Percentiles rank a stretch among this genome's conserved stretches.
These are phyloP conservation scores for Davidsoniella virescens DNA, from an alignment of 2,329 filamentous ascomycete species.

Conservation along the genomic window DNA sequence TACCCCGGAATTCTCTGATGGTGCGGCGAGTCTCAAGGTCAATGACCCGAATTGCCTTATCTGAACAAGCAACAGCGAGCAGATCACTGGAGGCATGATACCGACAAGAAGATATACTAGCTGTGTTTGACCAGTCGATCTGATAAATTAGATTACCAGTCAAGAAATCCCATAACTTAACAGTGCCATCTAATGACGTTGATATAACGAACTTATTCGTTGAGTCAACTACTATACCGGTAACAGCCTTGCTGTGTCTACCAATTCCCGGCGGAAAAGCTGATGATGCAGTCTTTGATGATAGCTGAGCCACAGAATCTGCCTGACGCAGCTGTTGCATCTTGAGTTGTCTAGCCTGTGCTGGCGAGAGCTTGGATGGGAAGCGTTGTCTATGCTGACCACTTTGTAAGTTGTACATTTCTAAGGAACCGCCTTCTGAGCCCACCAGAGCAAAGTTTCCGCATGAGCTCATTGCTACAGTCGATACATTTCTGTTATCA, in stretches of 20 bases:
- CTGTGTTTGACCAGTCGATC: constrained; percentile 56
- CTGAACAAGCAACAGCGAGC: constrained; percentile 76
- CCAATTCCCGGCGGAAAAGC: constrained; percentile 39
- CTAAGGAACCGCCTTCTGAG: constrained; percentile 65
- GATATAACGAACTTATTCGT: constrained; percentile 76
- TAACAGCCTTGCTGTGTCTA: constrained; percentile 67
- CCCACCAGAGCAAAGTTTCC: constrained; percentile 88
- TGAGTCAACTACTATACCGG: constrained; percentile 75
- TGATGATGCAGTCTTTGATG: constrained; percentile 25
- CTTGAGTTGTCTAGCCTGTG: constrained; percentile 62
- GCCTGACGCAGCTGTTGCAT: constrained; percentile 44
- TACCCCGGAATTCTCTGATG: constrained; percentile 85
- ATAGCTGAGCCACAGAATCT: constrained; percentile 39
- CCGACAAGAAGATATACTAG: constrained; percentile 49
- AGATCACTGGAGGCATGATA: constrained; percentile 76
- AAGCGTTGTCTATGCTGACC: constrained; percentile 78
- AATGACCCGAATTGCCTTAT: constrained; percentile 72
- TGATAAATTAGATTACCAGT: constrained; percentile 65
- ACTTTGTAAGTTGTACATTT: constrained; percentile 95
- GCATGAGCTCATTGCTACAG: constrained; percentile 76
- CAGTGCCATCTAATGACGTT: constrained; percentile 74
- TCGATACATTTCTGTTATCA: constrained; percentile 68
- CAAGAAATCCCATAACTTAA: constrained; percentile 97
- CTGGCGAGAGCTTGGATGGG: constrained; percentile 60
- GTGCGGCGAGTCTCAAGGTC: constrained; percentile 82